A percentile compares a stretch with the other conserved stretches of the same genome.
Evolutionary conservation across 306 rosid species (phyloP).

Genomic region (Nissolia schottii): DNA sequence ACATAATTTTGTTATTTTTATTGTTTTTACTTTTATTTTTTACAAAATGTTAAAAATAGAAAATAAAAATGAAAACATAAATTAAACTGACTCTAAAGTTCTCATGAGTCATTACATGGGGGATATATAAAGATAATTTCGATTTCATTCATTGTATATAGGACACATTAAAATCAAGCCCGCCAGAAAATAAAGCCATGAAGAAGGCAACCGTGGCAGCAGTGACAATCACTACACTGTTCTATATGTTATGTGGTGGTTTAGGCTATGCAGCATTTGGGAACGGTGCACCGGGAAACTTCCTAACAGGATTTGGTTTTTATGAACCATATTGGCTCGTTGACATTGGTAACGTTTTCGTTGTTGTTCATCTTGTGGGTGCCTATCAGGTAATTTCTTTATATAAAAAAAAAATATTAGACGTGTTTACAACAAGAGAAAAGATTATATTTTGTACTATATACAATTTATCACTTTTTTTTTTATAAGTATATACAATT

Average conservation of each 20-base stretch:
- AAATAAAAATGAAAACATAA: too few species aligned
- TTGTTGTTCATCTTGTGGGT: slow-evolving; percentile 42
- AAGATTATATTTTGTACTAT: too few species aligned
- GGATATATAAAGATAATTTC: neutral
- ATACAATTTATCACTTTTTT: too few species aligned
- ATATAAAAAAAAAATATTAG: too few species aligned
- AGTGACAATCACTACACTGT: slow-evolving; percentile 14
- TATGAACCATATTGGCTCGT: slow-evolving; percentile 49
- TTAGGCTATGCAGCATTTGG: slow-evolving; percentile 50
- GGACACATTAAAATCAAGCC: slow-evolving; percentile 47
- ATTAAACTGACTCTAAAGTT: too few species aligned
- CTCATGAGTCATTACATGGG: neutral
- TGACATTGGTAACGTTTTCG: slow-evolving; percentile 40
- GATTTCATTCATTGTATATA: neutral
- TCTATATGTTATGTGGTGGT: slow-evolving; percentile 39
- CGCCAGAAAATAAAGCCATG: slow-evolving; percentile 45
- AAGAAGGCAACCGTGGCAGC: slow-evolving; percentile 27
- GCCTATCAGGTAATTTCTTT: slow-evolving; percentile 40
- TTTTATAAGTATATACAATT: too few species aligned
- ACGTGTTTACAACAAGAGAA: too few species aligned
- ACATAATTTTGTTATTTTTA: too few species aligned
- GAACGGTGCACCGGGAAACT: slow-evolving; percentile 46
- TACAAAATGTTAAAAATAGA: too few species aligned
- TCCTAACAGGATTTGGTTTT: slow-evolving; percentile 60
- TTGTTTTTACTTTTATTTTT: too few species aligned